These are phyloP conservation scores for Pseudoturritis turrita DNA, from an alignment of 345 rosid species.

Conservation along the genomic window DNA sequence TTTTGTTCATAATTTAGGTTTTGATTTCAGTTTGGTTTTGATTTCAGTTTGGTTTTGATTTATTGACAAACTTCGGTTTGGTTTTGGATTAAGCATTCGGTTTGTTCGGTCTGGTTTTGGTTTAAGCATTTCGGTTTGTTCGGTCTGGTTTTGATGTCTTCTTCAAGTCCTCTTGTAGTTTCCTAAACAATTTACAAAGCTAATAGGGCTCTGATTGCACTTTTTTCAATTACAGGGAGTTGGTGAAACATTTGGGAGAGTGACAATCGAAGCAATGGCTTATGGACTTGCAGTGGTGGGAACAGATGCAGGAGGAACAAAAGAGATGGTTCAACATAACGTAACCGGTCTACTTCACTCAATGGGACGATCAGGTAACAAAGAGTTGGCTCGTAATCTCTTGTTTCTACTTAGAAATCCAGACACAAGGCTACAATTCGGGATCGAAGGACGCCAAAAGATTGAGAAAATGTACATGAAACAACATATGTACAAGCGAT, in stretches of 20 bases:
- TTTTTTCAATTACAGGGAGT: slow-evolving; percentile 44
- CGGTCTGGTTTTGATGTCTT: background rate
- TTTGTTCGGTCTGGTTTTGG: background rate
- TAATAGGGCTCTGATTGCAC: too few relatives aligned
- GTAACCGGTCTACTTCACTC: slow-evolving; percentile 86
- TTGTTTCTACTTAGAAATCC: slow-evolving; percentile 52
- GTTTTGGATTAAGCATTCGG: background rate
- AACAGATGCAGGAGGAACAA: slow-evolving; percentile 91
- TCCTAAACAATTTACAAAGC: too few relatives aligned
- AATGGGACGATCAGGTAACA: slow-evolving; percentile 50
- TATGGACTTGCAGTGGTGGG: slow-evolving; percentile 95
- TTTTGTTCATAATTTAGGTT: background rate
- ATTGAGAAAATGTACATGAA: slow-evolving; percentile 70
- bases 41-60: too few relatives aligned
- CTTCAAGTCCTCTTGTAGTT: background rate
- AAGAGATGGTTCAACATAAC: slow-evolving; percentile 76
- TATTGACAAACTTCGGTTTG: background rate
- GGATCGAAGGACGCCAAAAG: slow-evolving; percentile 62
- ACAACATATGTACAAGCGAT: slow-evolving; percentile 78
- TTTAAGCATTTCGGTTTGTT: background rate
- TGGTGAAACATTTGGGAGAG: slow-evolving; percentile 99
- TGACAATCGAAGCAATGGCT: slow-evolving; percentile 97
- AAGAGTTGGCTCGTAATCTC: slow-evolving; percentile 53
- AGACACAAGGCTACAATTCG: slow-evolving; percentile 45
- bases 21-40: background rate